Base-by-base conservation (phyloP, 2,329 filamentous ascomycete species). In the Gliomastix tumulicola region DNA sequence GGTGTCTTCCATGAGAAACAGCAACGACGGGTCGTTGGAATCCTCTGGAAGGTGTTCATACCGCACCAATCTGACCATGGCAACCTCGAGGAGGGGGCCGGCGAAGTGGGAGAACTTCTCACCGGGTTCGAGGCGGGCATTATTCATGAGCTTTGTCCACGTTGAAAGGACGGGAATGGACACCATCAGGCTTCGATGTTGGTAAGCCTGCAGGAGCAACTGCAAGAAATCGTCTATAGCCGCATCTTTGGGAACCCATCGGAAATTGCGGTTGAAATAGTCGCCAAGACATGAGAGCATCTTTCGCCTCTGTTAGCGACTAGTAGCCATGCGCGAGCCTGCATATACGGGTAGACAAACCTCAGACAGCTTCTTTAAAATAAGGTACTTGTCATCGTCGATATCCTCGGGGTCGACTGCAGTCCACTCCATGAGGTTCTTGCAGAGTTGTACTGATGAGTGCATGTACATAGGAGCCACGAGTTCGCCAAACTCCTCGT, bases 321-420 rank as follows among this genome's bases (percentile, higher is more conserved):
- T 16, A 13, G 41, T n/a, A 17, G 10, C n/a, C 18, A 30, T 19
- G 11, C 21, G 23, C 7, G 6, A 32, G 15, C 25, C 18, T 37
- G 31, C 20, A 21, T 31, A 25, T 11, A 10, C 19, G 30, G 15
- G 21, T 20, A 21, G 12, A 48, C 63, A 46, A 70, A 88, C 85
- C 75, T 98, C 92, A 2, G 89, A 88, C 32, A 97, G 77, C 60
- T 94, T 96, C 65, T 97, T 97, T 28, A 86, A 80, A 47, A 96
- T 79, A 38, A 87, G 79, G 56, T 98, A 97, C 55, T 88, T 94
- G 51, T 88, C 82, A 51, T 95, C 88, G 46, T 96, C 86, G 40
- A 95, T 79, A 48, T 95, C 83, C 41, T 86, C 76, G 4, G 87
- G 76, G 44, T 88, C 83, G 30, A 90, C 81, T 10, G 79, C 62